phyloP scores from a whole-genome alignment of 495 filamentous ascomycete genomes.

The Aspergillus sclerotiicarbonarius region DNA sequence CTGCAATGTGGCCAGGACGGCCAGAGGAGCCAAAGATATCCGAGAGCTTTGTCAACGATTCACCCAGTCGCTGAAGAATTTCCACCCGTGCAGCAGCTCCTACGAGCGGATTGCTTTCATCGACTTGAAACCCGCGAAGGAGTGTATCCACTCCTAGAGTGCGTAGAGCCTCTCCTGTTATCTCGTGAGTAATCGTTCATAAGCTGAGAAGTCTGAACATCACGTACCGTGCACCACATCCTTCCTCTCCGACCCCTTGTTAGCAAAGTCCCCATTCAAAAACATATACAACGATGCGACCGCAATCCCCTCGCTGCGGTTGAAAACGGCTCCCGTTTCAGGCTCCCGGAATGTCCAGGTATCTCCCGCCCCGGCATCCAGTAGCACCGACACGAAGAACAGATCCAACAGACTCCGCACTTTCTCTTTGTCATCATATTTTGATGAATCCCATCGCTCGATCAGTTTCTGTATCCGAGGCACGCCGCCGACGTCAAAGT shows the following conservation, averaged over 20 bases:
- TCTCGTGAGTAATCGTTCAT: background rate
- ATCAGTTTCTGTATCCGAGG: conserved; percentile 74
- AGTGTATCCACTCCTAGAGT: conserved; percentile 17
- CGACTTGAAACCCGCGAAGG: conserved; percentile 43
- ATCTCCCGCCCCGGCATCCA: conserved; percentile 84
- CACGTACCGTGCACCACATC: conserved; percentile 30
- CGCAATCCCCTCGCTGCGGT: conserved; percentile 58
- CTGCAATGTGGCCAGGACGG: conserved; percentile 55
- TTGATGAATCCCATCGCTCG: conserved; percentile 56
- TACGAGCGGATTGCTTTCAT: conserved; percentile 47
- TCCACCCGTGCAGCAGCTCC: conserved; percentile 48
- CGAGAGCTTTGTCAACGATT: conserved; percentile 44
- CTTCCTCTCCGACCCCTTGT: conserved; percentile 7
- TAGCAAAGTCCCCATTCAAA: conserved; percentile 47
- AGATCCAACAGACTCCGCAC: conserved; percentile 78
- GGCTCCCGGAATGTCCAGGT: conserved; percentile 62
- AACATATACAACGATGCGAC: conserved; percentile 62
- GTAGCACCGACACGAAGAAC: conserved; percentile 84
- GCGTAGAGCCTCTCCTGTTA: conserved; percentile 19
- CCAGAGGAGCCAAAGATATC: conserved; percentile 51
- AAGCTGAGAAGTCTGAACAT: background rate
- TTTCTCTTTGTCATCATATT: conserved; percentile 66
- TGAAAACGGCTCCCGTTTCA: conserved; percentile 43
- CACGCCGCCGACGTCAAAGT: conserved; percentile 80
- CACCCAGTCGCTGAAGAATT: conserved; percentile 47